These are phyloP conservation scores for Neopestalotiopsis rosae DNA, from an alignment of 2,329 filamentous ascomycete species.

Conservation along the genomic window DNA sequence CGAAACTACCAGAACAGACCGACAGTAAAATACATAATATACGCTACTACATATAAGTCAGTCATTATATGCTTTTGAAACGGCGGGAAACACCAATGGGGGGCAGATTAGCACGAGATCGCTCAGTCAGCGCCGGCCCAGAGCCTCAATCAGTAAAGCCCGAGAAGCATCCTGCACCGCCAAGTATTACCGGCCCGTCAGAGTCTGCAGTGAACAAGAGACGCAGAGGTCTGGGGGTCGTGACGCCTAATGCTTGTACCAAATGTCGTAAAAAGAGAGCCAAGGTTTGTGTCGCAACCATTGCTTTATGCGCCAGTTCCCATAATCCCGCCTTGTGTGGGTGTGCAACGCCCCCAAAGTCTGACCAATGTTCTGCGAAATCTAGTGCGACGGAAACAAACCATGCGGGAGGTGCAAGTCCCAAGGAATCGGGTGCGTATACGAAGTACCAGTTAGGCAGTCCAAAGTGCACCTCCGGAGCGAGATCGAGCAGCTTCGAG, in stretches of 20 bases:
- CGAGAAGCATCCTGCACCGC: slow-evolving; percentile 28
- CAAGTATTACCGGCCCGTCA: slow-evolving; percentile 11
- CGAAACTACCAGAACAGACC: neutral
- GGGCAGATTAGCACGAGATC: slow-evolving; percentile 34
- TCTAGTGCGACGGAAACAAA: too few species aligned
- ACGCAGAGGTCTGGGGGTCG: slow-evolving; percentile 59
- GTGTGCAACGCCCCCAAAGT: neutral
- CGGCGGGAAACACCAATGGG: slow-evolving; percentile 31
- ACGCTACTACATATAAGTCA: neutral
- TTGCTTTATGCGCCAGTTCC: slow-evolving; percentile 1
- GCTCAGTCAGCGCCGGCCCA: slow-evolving; percentile 23
- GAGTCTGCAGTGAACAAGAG: slow-evolving; percentile 50
- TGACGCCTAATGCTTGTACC: slow-evolving; percentile 65
- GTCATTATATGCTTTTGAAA: neutral
- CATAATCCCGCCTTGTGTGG: slow-evolving; percentile 13
- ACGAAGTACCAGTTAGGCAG: slow-evolving; percentile 67
- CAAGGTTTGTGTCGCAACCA: slow-evolving; percentile 48
- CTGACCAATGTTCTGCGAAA: slow-evolving; percentile 39
- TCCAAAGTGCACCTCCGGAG: slow-evolving; percentile 66
- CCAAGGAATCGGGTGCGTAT: slow-evolving; percentile 63
- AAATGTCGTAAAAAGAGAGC: slow-evolving; percentile 67
- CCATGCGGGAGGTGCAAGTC: slow-evolving; percentile 61
- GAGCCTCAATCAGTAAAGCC: slow-evolving; percentile 27
- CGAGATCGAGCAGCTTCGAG: slow-evolving; percentile 63
- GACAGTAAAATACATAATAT: slow-evolving; percentile 6